Conservation (phyloP, 2,329 filamentous ascomycete genomes). For the Didymella segeticola region DNA sequence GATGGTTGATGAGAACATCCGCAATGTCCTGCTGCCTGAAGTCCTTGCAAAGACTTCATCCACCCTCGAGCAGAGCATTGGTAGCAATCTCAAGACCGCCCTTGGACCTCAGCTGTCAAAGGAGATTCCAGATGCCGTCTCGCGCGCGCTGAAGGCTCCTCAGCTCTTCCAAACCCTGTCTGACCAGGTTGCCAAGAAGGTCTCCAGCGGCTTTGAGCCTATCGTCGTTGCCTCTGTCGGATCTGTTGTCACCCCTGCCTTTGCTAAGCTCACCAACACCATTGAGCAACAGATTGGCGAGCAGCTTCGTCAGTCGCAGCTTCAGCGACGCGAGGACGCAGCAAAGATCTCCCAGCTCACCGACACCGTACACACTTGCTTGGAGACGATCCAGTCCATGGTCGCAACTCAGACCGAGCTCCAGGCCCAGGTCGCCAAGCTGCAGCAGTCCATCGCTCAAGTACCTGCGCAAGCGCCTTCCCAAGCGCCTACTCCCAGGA, state of each 20-base stretch:
- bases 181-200: constrained; percentile 72
- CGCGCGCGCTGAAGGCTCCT: constrained; percentile 73
- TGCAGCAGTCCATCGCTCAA: constrained; percentile 52
- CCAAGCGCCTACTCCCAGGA: constrained; percentile 23
- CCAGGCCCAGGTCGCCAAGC: constrained; percentile 61
- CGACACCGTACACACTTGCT: constrained; percentile 69
- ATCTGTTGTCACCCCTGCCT: constrained; percentile 66
- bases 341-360: constrained; percentile 77
- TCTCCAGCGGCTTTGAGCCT: constrained; percentile 72
- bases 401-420: constrained; percentile 71
- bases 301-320: constrained; percentile 60
- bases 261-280: constrained; percentile 71
- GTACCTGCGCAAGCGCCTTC: constrained; percentile 31
- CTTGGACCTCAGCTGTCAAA: constrained; percentile 71
- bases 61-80: constrained; percentile 74
- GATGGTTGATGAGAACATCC: constrained; percentile 78
- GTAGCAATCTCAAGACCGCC: constrained; percentile 69
- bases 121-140: constrained; percentile 74
- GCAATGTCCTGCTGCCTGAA: constrained; percentile 76
- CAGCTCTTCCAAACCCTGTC: constrained; percentile 75
- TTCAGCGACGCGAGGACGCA: constrained; percentile 60
- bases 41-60: constrained; percentile 72
- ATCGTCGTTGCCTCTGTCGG: constrained; percentile 64
- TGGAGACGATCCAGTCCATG: constrained; percentile 74
- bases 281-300: constrained; percentile 67